Percentiles rank a stretch among this genome's conserved stretches.
phyloP scores from a whole-genome alignment of 1,284 basidiomycete genomes.

The Heterobasidion occidentale region DNA sequence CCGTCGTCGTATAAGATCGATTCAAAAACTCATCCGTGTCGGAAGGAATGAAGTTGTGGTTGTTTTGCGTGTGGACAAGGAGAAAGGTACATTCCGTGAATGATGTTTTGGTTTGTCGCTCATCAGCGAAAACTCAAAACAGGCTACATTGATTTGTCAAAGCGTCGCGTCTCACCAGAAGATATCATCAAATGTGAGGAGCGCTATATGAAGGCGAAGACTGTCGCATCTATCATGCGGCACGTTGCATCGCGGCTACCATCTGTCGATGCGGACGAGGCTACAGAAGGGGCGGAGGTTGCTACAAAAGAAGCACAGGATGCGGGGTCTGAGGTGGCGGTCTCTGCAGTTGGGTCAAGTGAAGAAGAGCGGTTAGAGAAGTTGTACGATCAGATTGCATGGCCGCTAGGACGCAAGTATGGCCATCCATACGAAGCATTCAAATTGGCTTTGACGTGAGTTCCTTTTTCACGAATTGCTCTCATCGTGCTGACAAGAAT shows the following conservation, averaged over 20 bases:
- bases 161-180: constrained; percentile 98
- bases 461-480: constrained; percentile 10
- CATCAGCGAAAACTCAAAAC: neutral
- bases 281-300: constrained; percentile 16
- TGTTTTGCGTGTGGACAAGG: constrained; percentile 96
- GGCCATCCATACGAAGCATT: constrained; percentile 98
- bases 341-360: constrained; percentile 34
- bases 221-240: constrained; percentile 88
- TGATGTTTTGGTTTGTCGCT: neutral
- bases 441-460: constrained; percentile 90
- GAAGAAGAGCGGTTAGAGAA: constrained; percentile 75
- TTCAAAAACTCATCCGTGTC: constrained; percentile 97
- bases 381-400: constrained; percentile 87
- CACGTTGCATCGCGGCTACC: constrained; percentile 89
- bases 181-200: constrained; percentile 99
- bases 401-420: constrained; percentile 90
- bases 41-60: constrained; percentile 99
- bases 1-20: constrained; percentile 92
- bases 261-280: constrained; percentile 28
- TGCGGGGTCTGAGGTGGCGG: constrained; percentile 35
- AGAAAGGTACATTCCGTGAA: constrained; percentile 70
- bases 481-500: neutral
- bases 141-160: constrained; percentile 99
- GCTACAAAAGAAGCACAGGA: constrained; percentile 37
- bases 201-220: constrained; percentile 96